phyloP scores from a whole-genome alignment of 805 yeast species.

The Candida insectalens region DNA sequence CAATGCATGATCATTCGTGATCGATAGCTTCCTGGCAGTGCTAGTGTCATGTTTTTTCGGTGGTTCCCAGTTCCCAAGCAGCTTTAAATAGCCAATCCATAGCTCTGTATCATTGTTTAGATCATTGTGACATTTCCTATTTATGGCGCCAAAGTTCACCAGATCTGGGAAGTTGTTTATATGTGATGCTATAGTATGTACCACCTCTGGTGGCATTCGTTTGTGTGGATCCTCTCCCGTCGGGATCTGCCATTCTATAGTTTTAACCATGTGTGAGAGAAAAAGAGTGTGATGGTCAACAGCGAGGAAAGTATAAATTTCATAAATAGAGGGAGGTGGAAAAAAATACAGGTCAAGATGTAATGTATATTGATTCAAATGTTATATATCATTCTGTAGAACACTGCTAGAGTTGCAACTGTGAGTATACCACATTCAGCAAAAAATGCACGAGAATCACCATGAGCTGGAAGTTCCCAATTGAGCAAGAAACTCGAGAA shows the following conservation, averaged over 20 bases:
- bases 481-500: not conserved
- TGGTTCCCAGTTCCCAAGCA: slow-evolving; percentile 17
- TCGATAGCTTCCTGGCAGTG: not conserved
- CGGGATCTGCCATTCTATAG: not conserved
- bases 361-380: too few relatives aligned
- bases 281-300: too few relatives aligned
- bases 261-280: not conserved
- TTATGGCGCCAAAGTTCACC: slow-evolving; percentile 18
- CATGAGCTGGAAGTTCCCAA: slow-evolving; percentile 1
- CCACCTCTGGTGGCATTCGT: slow-evolving; percentile 4
- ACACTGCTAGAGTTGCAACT: not conserved
- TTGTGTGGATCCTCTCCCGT: not conserved
- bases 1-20: slow-evolving; percentile 4
- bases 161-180: slow-evolving; percentile 17
- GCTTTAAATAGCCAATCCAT: slow-evolving; percentile 18
- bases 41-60: not conserved
- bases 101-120: slow-evolving; percentile 12
- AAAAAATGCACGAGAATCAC: not conserved
- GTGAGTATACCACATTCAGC: not conserved
- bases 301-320: too few relatives aligned
- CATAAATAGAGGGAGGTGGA: too few relatives aligned
- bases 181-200: slow-evolving; percentile 14
- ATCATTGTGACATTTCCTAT: slow-evolving; percentile 17
- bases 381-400: not conserved
- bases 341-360: slow-evolving; percentile 26